A percentile compares a stretch with the other conserved stretches of the same genome.
phyloP scores from a whole-genome alignment of 2,329 filamentous ascomycete genomes.

The Fusarium camptoceras region DNA sequence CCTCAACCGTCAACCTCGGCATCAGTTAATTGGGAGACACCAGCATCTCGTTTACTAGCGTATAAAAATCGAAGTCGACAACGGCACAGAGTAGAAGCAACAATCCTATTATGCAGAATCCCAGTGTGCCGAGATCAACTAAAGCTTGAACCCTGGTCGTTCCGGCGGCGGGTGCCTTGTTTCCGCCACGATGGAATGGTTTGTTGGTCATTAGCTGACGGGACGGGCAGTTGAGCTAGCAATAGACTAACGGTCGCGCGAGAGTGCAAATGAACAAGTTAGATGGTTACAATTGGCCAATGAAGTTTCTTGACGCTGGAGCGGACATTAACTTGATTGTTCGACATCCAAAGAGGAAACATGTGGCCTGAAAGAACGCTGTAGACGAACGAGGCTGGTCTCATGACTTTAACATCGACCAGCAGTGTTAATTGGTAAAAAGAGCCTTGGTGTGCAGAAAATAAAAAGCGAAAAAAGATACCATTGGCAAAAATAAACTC shows the following conservation, averaged over 20 bases:
- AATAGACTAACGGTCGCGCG: neutral
- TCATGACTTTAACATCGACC: neutral
- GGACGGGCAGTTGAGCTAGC: neutral
- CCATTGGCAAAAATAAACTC: neutral
- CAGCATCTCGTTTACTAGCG: neutral
- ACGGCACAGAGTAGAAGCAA: neutral
- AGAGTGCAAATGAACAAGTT: neutral
- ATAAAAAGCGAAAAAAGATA: neutral
- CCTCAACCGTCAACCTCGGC: neutral
- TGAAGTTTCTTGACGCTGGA: neutral
- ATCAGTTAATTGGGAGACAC: neutral
- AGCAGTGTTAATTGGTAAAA: neutral
- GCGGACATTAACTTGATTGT: neutral
- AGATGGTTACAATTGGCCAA: neutral
- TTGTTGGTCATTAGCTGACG: neutral
- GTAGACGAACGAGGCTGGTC: neutral
- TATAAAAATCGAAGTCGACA: neutral
- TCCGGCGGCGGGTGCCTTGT: neutral
- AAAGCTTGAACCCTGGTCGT: neutral
- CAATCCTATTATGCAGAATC: neutral
- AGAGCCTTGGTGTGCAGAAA: neutral
- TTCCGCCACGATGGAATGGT: neutral
- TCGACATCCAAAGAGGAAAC: too few species aligned
- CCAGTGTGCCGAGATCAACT: neutral
- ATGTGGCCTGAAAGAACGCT: neutral